Evolutionary conservation across 2,329 filamentous ascomycete genomes (phyloP).

Genomic region (Colletotrichum lentis): DNA sequence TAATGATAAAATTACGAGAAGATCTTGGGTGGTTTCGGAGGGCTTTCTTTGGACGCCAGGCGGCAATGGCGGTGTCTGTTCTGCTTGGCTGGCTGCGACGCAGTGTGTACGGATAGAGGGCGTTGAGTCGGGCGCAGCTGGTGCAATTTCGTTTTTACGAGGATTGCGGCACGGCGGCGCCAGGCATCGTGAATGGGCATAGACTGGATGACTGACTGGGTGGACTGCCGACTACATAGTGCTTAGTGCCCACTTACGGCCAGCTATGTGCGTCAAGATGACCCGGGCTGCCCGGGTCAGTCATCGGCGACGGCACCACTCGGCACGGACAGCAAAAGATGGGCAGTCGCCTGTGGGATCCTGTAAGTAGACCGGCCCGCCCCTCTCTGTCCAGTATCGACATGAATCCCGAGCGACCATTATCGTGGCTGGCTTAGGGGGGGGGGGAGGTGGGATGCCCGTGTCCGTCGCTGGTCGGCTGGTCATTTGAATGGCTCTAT

Average conservation of each 20-base stretch:
- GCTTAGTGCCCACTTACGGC: not conserved
- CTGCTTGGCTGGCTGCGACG: not conserved
- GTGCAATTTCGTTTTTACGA: conserved; percentile 35
- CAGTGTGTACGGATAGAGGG: not conserved
- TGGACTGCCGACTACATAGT: no score
- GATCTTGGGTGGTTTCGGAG: not conserved
- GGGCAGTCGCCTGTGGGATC: not conserved
- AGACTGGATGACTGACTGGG: conserved; percentile 2
- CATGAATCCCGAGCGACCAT: not conserved
- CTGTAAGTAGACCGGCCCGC: not conserved
- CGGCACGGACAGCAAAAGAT: conserved; percentile 3
- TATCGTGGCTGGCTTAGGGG: conserved; percentile 17
- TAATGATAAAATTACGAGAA: not conserved
- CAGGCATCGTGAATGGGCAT: conserved; percentile 27
- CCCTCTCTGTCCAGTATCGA: not conserved
- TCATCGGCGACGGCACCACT: not conserved
- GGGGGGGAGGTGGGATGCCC: not conserved
- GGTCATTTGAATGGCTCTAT: not conserved
- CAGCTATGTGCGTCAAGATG: no score
- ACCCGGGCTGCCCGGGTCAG: not conserved
- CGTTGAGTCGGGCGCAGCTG: conserved; percentile 25
- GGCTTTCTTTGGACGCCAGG: not conserved
- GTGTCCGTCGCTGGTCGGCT: not conserved
- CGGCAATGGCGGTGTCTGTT: not conserved
- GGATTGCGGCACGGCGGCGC: conserved; percentile 22